Conservation (phyloP, 2,329 filamentous ascomycete genomes). For the Fusarium xyrophilum region DNA sequence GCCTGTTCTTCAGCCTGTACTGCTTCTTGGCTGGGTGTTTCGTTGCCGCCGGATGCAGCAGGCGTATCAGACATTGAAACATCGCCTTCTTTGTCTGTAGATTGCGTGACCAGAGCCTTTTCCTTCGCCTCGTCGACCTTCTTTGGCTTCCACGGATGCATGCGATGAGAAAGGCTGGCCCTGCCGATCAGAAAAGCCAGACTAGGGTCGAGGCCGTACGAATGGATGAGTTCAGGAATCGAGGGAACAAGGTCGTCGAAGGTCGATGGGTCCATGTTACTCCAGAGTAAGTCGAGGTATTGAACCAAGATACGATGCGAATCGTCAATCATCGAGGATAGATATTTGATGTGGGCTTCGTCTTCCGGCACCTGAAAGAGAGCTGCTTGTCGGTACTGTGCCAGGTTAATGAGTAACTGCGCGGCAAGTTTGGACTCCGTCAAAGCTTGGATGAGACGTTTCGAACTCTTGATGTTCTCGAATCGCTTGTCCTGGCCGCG, state of each 20-base stretch:
- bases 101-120: constrained; percentile 39
- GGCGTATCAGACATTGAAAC: constrained; percentile 56
- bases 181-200: constrained; percentile 87
- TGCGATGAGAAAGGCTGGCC: constrained; percentile 72
- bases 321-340: constrained; percentile 89
- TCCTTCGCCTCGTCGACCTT: constrained; percentile 42
- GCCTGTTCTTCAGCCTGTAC: constrained; percentile 46
- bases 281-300: constrained; percentile 87
- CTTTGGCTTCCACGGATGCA: constrained; percentile 55
- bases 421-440: constrained; percentile 79
- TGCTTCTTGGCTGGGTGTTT: constrained; percentile 39
- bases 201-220: constrained; percentile 80
- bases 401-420: constrained; percentile 85
- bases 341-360: constrained; percentile 83
- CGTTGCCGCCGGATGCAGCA: constrained; percentile 38
- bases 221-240: constrained; percentile 73
- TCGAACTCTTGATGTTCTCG: constrained; percentile 75
- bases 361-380: constrained; percentile 75
- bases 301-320: constrained; percentile 85
- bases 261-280: constrained; percentile 75
- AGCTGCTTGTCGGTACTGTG: constrained; percentile 88
- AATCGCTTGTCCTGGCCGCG: constrained; percentile 83
- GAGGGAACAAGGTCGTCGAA: constrained; percentile 82
- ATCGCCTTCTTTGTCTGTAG: constrained; percentile 64
- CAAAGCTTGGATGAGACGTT: constrained; percentile 79